Percentiles rank a stretch among this genome's conserved stretches.
Evolutionary conservation across 2,329 filamentous ascomycete genomes (phyloP).

Genomic region (Phialocephala sp.): DNA sequence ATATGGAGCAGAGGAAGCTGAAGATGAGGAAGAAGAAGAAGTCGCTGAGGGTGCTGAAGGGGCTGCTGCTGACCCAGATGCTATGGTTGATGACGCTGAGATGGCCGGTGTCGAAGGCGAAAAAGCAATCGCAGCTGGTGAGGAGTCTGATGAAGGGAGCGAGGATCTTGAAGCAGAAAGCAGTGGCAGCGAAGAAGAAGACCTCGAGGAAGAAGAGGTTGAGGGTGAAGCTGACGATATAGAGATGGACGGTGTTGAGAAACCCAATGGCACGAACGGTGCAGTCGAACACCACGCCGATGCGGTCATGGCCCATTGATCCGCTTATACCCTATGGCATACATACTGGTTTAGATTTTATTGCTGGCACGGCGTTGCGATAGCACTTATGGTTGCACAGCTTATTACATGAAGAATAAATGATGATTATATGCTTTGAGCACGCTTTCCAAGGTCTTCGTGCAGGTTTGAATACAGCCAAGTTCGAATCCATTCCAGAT

Average conservation of each 20-base stretch:
- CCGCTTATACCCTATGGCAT: conserved; percentile 32
- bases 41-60: conserved; percentile 60
- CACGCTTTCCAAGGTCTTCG: neutral
- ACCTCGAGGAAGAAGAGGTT: conserved; percentile 56
- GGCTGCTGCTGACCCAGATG: conserved; percentile 50
- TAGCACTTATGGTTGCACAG: conserved; percentile 18
- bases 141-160: conserved; percentile 76
- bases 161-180: conserved; percentile 82
- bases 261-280: conserved; percentile 34
- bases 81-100: conserved; percentile 69
- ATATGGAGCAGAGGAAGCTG: conserved; percentile 90
- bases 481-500: neutral
- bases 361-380: conserved; percentile 17
- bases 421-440: conserved; percentile 17
- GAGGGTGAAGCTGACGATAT: conserved; percentile 53
- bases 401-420: conserved; percentile 18
- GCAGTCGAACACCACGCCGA: conserved; percentile 34
- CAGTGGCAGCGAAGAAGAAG: conserved; percentile 65
- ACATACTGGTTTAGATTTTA: conserved; percentile 28
- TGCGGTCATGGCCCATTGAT: conserved; percentile 43
- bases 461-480: neutral
- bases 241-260: conserved; percentile 53
- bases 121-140: conserved; percentile 52
- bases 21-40: conserved; percentile 73
- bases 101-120: conserved; percentile 73